A percentile compares a stretch with the other conserved stretches of the same genome.
phyloP scores from a whole-genome alignment of 495 filamentous ascomycete genomes.

The Parmelia sp. region DNA sequence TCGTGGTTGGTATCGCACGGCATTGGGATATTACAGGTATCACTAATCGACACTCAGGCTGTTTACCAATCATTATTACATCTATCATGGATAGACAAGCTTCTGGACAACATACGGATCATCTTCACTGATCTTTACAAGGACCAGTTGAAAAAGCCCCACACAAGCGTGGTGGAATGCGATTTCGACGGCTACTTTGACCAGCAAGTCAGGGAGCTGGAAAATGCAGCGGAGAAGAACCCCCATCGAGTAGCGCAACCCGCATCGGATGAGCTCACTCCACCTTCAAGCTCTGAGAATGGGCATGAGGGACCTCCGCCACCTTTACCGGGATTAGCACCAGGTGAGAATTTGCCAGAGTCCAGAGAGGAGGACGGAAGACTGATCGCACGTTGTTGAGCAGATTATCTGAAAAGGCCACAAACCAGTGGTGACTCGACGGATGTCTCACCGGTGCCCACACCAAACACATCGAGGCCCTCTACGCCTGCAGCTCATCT shows the following conservation, averaged over 20 bases:
- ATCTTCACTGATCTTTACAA: slow-evolving; percentile 86
- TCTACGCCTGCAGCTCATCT: slow-evolving; percentile 64
- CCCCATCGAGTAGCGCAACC: slow-evolving; percentile 32
- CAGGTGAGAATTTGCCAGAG: not conserved
- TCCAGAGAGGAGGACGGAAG: not conserved
- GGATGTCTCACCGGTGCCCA: slow-evolving; percentile 58
- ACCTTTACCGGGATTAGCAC: slow-evolving; percentile 47
- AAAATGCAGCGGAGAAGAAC: slow-evolving; percentile 45
- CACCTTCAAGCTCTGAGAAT: slow-evolving; percentile 34
- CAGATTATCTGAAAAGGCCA: slow-evolving; percentile 34
- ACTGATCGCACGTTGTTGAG: not conserved
- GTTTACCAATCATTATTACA: slow-evolving; percentile 94
- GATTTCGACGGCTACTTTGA: slow-evolving; percentile 91
- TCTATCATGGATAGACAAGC: slow-evolving; percentile 93
- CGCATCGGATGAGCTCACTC: slow-evolving; percentile 27
- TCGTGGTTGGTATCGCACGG: slow-evolving; percentile 61
- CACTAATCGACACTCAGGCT: slow-evolving; percentile 50
- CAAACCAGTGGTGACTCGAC: slow-evolving; percentile 44
- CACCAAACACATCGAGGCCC: slow-evolving; percentile 75
- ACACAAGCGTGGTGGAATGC: slow-evolving; percentile 67
- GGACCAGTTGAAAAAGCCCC: slow-evolving; percentile 73
- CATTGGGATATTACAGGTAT: not conserved
- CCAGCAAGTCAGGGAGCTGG: slow-evolving; percentile 80
- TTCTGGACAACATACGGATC: slow-evolving; percentile 86
- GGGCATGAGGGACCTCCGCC: slow-evolving; percentile 44